phyloP scores from a whole-genome alignment of 805 yeast species.

The Myxozyma neotropica region DNA sequence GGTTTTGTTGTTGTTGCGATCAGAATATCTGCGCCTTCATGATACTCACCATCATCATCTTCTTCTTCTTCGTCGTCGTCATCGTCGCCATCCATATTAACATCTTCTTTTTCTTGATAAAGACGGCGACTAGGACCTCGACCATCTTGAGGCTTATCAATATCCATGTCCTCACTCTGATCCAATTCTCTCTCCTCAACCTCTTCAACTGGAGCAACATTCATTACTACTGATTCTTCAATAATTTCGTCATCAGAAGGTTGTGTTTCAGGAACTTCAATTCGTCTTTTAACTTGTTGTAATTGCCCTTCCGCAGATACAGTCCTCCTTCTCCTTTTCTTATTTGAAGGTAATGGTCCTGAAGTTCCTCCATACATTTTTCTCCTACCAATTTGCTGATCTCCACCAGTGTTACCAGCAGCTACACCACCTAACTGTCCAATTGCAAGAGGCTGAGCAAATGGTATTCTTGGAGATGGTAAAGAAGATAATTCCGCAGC shows the following conservation, averaged over 20 bases:
- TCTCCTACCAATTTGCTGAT: background rate
- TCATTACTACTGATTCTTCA: background rate
- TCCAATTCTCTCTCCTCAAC: no score
- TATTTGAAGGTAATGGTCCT: no score
- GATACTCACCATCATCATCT: background rate
- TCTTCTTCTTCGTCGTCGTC: conserved; percentile 11
- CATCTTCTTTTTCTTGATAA: background rate
- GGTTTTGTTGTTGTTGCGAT: background rate
- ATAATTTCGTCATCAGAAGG: background rate
- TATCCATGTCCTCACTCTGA: background rate
- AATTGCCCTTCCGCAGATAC: background rate
- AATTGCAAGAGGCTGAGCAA: background rate
- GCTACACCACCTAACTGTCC: no score
- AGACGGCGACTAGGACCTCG: background rate
- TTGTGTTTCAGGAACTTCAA: background rate
- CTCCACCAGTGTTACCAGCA: background rate
- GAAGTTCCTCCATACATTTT: background rate
- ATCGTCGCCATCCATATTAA: background rate
- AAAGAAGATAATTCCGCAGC: background rate
- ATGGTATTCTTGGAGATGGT: background rate
- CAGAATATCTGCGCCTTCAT: background rate
- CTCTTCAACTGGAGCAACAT: background rate
- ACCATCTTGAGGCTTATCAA: background rate
- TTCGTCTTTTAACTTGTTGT: background rate
- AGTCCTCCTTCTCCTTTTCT: background rate